Evolutionary conservation across 2,329 filamentous ascomycete species (phyloP).

Genomic region (Leptodontidium sp.): DNA sequence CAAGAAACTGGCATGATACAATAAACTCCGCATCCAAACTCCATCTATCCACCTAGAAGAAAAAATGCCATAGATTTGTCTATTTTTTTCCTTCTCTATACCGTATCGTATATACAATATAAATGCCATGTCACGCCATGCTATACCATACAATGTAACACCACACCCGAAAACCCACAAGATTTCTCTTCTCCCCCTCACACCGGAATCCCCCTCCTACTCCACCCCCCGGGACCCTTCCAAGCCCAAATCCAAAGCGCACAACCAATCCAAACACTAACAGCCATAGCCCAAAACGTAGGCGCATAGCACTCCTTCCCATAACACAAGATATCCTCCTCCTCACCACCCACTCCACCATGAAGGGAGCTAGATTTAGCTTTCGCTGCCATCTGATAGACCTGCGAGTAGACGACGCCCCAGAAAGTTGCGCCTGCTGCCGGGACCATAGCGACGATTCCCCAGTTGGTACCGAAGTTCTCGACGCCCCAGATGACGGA

Average conservation of each 20-base stretch:
- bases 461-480: conserved; percentile 99
- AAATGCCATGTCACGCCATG: neutral
- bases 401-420: conserved; percentile 85
- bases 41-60: neutral
- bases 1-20: neutral
- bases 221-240: conserved; percentile 79
- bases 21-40: neutral
- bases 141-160: too few species aligned
- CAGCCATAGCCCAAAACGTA: conserved; percentile 87
- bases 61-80: neutral
- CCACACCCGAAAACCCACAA: too few species aligned
- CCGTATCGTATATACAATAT: neutral
- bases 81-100: neutral
- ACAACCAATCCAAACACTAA: conserved; percentile 81
- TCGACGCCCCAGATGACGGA: conserved; percentile 98
- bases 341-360: conserved; percentile 48
- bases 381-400: conserved; percentile 75
- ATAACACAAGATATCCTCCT: conserved; percentile 74
- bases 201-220: conserved; percentile 76
- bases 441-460: conserved; percentile 91
- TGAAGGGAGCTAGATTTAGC: conserved; percentile 38
- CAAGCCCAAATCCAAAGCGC: conserved; percentile 79
- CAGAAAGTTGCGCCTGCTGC: conserved; percentile 88
- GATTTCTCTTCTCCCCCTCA: conserved; percentile 38
- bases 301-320: conserved; percentile 81